phyloP scores from a whole-genome alignment of 306 rosid species.

The Urtica urens region DNA sequence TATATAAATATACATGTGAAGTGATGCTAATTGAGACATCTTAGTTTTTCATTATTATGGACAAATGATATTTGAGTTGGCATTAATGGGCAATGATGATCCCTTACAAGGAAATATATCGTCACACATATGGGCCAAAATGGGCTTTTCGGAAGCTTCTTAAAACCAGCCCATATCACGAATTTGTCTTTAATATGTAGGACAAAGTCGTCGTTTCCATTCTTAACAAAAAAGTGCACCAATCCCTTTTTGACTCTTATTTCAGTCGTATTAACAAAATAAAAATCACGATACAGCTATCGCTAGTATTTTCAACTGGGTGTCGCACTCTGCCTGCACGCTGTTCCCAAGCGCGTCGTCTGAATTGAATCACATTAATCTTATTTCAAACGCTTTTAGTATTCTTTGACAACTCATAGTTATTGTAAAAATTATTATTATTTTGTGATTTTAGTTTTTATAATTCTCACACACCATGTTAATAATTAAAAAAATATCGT shows the following conservation, averaged over 20 bases:
- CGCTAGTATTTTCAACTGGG: not conserved
- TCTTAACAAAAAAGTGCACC: not conserved
- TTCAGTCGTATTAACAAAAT: too few species aligned
- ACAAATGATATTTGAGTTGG: slow-evolving; percentile 23
- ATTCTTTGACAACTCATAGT: too few species aligned
- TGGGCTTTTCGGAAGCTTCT: slow-evolving; percentile 24
- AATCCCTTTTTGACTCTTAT: slow-evolving; percentile 7
- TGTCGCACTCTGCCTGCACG: too few species aligned
- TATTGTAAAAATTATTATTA: too few species aligned
- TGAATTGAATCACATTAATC: not conserved
- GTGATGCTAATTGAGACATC: slow-evolving; percentile 15
- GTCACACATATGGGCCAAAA: slow-evolving; percentile 24
- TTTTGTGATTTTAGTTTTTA: too few species aligned
- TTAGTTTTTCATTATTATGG: not conserved
- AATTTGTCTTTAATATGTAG: slow-evolving; percentile 13
- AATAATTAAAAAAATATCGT: too few species aligned
- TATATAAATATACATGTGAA: too few species aligned
- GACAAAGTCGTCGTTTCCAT: not conserved
- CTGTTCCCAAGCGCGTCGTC: not conserved
- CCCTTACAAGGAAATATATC: too few species aligned
- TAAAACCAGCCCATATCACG: slow-evolving; percentile 15
- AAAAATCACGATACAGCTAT: not conserved
- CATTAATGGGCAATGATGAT: slow-evolving; percentile 1
- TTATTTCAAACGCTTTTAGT: not conserved
- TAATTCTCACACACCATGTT: too few species aligned